These are phyloP conservation scores for Lactifluus piperatus DNA, from an alignment of 768 basidiomycete genomes.

Conservation along the genomic window DNA sequence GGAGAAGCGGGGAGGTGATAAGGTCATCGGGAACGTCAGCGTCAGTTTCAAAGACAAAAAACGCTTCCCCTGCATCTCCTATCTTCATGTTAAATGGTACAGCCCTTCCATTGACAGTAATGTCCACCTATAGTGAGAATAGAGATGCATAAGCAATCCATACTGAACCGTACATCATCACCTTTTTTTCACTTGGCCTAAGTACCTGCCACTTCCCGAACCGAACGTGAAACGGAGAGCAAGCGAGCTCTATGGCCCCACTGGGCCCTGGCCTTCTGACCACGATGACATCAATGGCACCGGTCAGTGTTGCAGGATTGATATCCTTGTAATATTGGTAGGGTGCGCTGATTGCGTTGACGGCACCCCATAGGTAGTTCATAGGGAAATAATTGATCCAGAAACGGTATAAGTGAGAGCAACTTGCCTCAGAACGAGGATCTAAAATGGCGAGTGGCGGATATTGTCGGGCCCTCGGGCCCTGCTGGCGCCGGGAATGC, in stretches of 20 bases:
- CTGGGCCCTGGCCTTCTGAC: conserved; percentile 62
- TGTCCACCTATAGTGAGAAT: conserved; percentile 54
- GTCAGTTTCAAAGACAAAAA: conserved; percentile 97
- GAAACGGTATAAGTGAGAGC: neutral
- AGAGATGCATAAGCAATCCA: neutral
- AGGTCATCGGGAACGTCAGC: conserved; percentile 90
- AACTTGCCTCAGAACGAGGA: neutral
- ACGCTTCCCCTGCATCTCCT: conserved; percentile 96
- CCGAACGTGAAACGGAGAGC: conserved; percentile 94
- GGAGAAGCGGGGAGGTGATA: conserved; percentile 85
- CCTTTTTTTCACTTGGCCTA: conserved; percentile 89
- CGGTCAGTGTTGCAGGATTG: conserved; percentile 94
- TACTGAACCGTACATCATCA: conserved; percentile 26
- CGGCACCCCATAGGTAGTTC: conserved; percentile 85
- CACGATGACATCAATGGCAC: conserved; percentile 98
- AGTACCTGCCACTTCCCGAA: conserved; percentile 98
- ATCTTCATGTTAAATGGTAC: conserved; percentile 98
- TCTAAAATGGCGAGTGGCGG: no score
- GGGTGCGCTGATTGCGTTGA: conserved; percentile 76
- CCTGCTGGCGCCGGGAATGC: no score
- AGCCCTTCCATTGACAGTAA: conserved; percentile 75
- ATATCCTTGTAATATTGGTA: conserved; percentile 91
- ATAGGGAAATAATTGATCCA: conserved; percentile 30
- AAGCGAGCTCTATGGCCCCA: conserved; percentile 64
- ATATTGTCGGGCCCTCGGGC: no score